Base-by-base conservation (phyloP, 495 filamentous ascomycete genomes). In the Aspergillus avenaceus region DNA sequence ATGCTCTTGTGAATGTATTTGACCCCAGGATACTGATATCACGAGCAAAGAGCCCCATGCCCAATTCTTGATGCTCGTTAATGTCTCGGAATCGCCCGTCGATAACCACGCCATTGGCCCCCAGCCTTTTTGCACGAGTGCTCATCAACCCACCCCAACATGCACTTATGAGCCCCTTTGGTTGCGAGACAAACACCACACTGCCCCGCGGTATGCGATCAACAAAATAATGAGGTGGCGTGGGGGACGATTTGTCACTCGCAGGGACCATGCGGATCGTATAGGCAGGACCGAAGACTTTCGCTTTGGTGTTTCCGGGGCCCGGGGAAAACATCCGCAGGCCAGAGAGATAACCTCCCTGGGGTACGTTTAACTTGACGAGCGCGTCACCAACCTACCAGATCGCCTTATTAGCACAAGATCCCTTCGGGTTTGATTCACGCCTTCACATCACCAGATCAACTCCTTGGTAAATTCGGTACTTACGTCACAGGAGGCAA, bases 91-190 rank as follows among this genome's bases (percentile, higher is more conserved):
- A 71, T 4, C 76, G 66, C 5, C 82, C 81, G 53, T 85, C 81
- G 41, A 85, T 76, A 5, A 85, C 66, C 27, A 73, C 71, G 11
- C 71, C 71, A 5, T 56, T 64, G 5, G 65, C 69, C 14, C 57
- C 60, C 8, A 55, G 55, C 40, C 63, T 64, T 45, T 73, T 57
- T 16, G 81, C 81, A 12, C 80, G 67, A 0, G 68, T 72, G 19
- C 73, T 76, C 80, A 84, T 84, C 8, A 84, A 63, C 1, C 81
- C 79, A 19, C 81, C 81, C 53, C 78, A 84, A 54, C 77, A 72
- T 9, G 81, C 81, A 42, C 80, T 84, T 31, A 75, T 67, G 22
- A 70, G 69, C 13, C 63, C 65, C 11, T 73, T 64, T 1, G 78
- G 78, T 41, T 73, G 74, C 4, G 80, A 82, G 16, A 84, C 74